Percentiles rank a stretch among this genome's conserved stretches.
Conservation (phyloP, 2,329 filamentous ascomycete genomes). For the Penicillium digitatum region DNA sequence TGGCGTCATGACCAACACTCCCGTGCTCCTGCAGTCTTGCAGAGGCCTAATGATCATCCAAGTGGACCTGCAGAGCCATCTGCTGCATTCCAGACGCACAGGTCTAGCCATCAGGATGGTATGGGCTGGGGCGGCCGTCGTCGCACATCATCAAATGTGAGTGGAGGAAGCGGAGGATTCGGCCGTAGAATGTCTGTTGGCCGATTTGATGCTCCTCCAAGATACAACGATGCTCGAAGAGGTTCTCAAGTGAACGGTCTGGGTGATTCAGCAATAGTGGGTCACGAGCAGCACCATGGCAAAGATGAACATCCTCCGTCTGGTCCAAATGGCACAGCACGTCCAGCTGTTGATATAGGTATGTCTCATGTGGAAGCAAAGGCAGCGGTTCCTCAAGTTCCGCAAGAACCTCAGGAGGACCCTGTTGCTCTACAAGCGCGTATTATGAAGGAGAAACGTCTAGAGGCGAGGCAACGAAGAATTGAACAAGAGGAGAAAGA, state of each 20-base stretch:
- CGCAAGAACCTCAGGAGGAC: conserved; percentile 35
- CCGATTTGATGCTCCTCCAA: conserved; percentile 43
- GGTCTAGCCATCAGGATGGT: conserved; percentile 62
- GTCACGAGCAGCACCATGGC: conserved; percentile 24
- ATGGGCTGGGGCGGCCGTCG: conserved; percentile 65
- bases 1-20: conserved; percentile 63
- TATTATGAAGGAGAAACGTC: conserved; percentile 58
- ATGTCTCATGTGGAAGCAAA: conserved; percentile 25
- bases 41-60: conserved; percentile 64
- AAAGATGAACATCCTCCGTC: conserved; percentile 21
- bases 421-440: conserved; percentile 54
- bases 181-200: conserved; percentile 60
- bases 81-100: conserved; percentile 75
- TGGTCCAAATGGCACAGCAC: conserved; percentile 31
- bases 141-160: conserved; percentile 85
- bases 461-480: conserved; percentile 53
- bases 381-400: conserved; percentile 10
- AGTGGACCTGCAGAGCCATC: conserved; percentile 74
- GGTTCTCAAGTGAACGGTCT: conserved; percentile 39
- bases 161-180: conserved; percentile 72
- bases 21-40: conserved; percentile 73
- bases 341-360: conserved; percentile 26
- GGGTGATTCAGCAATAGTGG: conserved; percentile 31
- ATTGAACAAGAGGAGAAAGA: conserved; percentile 54
- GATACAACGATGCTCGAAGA: conserved; percentile 39